Evolutionary conservation across 208 protist species (phyloP), one percentile per base, ranked within the genome.

Genomic region (Trypanosoma platydactyli): DNA sequence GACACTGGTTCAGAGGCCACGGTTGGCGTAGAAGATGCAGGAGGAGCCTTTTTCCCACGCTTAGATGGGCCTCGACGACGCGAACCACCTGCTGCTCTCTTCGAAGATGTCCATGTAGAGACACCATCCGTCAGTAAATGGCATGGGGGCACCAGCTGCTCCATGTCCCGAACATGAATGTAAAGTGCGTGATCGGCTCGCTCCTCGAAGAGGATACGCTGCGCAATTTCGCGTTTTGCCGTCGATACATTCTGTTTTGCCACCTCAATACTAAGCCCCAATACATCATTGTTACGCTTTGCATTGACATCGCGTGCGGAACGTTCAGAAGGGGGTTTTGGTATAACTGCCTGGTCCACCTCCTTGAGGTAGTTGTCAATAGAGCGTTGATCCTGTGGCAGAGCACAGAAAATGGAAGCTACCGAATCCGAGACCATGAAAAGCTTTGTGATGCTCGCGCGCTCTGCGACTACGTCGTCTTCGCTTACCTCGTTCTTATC

Each of bases 131-230:
- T 9, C 33, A 83, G 77, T 12, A 95, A 68, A 56, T 91, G 73
- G 18, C 62, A 60, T 50, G 89, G 89, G 1, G 89, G 86, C 16
- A 88, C 76, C 0, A 92, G 73, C 61, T 89, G 82, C 30, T 92
- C 84, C 81, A 95, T 88, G 44, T 92, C 84, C 0, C 89, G 83
- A 5, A 95, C 84, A 56, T 92, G 84, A 25, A 95, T 91, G 53
- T 75, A 86, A 0, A 92, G 66, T 12, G 73, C 57, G 70, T 95
- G 77, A 52, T 85, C 76, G 40, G 85, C 84, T 20, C 73, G 56
- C 56, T 92, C 79, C 55, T 95, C 86, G 1, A 76, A 81, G 30
- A 91, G 71, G 25, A 92, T 64, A 11, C 89, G 86, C 56, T 80
- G 63, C 0, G 71, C 57, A 25, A 92, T 63, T 42, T 80, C 73